Evolutionary conservation across 164 flowering plant species (phyloP).

Genomic region (Brasenia schreberi): DNA sequence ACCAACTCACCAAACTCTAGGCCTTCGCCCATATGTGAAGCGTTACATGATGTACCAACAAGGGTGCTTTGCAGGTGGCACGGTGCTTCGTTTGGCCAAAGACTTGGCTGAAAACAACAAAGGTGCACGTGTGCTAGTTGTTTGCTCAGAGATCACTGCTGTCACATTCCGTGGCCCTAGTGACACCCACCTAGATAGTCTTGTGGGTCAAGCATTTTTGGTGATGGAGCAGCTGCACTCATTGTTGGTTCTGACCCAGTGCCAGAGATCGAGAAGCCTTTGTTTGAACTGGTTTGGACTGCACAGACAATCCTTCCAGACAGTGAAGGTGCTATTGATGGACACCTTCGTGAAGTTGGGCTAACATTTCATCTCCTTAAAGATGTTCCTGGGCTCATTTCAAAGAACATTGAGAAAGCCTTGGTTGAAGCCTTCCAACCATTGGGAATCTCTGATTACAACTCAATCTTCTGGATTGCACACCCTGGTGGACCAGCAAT

Average conservation of each 20-base stretch:
- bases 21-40: not conserved
- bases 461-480: conserved; percentile 31
- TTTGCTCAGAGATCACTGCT: conserved; percentile 32
- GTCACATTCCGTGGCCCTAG: conserved; percentile 30
- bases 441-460: conserved; percentile 33
- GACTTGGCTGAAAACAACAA: conserved; percentile 47
- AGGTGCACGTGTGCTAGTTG: conserved; percentile 37
- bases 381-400: conserved; percentile 33
- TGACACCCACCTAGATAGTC: conserved; percentile 27
- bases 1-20: conserved; percentile 2
- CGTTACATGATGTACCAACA: not conserved
- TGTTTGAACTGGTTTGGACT: conserved; percentile 24
- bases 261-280: conserved; percentile 16
- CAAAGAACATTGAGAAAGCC: conserved; percentile 31
- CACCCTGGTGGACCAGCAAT: conserved; percentile 42
- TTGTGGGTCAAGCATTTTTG: conserved; percentile 39
- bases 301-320: conserved; percentile 35
- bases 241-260: conserved; percentile 34
- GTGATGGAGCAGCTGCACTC: conserved; percentile 38
- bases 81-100: conserved; percentile 36
- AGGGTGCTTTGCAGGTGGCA: conserved; percentile 16
- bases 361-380: conserved; percentile 33
- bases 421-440: conserved; percentile 31
- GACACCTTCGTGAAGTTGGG: conserved; percentile 31
- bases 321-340: conserved; percentile 32